Conservation (phyloP, 805 yeast genomes). For the Kuraishia hungarica region DNA sequence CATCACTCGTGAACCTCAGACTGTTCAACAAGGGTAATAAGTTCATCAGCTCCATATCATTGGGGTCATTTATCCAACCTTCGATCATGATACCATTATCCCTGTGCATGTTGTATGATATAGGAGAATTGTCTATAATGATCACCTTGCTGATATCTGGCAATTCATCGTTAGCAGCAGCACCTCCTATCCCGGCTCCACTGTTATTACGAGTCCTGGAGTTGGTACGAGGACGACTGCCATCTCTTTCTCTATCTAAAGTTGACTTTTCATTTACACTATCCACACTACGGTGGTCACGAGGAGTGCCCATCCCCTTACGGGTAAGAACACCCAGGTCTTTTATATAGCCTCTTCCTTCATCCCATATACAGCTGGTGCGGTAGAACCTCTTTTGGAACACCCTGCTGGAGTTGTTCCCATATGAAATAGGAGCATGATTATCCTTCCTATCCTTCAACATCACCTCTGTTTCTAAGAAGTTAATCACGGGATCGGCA, state of each 20-base stretch:
- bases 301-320: slow-evolving; percentile 3
- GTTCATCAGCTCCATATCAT: slow-evolving; percentile 75
- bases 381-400: slow-evolving; percentile 64
- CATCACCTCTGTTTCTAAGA: slow-evolving; percentile 61
- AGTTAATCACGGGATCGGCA: slow-evolving; percentile 95
- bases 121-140: slow-evolving; percentile 88
- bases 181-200: background rate
- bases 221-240: slow-evolving; percentile 4
- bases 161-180: slow-evolving; percentile 1
- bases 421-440: background rate
- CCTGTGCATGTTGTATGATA: slow-evolving; percentile 75
- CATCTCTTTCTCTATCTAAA: slow-evolving; percentile 1
- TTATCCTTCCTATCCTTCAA: slow-evolving; percentile 16
- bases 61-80: slow-evolving; percentile 98
- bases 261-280: background rate
- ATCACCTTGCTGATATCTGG: slow-evolving; percentile 51
- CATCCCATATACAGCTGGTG: slow-evolving; percentile 65
- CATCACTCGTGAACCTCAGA: slow-evolving; percentile 75
- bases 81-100: slow-evolving; percentile 89
- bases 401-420: slow-evolving; percentile 18
- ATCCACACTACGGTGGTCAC: background rate
- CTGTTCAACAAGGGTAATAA: slow-evolving; percentile 74
- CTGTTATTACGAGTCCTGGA: background rate
- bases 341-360: slow-evolving; percentile 81
- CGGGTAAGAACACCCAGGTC: slow-evolving; percentile 31